A percentile compares a stretch with the other conserved stretches of the same genome.
Evolutionary conservation across 176 grass and related monocot genomes (phyloP).

Genomic region (Thinopyrum elongatum): DNA sequence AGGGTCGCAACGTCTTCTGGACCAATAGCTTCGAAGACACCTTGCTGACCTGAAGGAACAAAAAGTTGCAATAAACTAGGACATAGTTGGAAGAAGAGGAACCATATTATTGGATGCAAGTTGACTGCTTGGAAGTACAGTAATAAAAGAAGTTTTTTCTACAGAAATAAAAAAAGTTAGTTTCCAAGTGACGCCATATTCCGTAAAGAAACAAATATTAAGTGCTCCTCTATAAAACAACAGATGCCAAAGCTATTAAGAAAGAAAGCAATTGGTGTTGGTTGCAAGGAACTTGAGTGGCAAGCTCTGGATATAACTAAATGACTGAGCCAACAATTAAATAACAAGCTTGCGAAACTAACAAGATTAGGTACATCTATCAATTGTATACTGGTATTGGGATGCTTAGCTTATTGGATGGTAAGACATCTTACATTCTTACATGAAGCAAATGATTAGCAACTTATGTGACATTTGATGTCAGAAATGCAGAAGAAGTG

Average conservation of each 20-base stretch:
- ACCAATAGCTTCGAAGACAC: slow-evolving; percentile 58
- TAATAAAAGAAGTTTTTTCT: slow-evolving; percentile 5
- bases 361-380: not conserved
- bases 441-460: not conserved
- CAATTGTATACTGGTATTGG: slow-evolving; percentile 1
- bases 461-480: not conserved
- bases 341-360: not conserved
- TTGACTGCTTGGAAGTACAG: slow-evolving; percentile 13
- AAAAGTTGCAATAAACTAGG: slow-evolving; percentile 1
- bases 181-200: not conserved
- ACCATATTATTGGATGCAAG: not conserved
- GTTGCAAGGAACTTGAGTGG: not conserved
- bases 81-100: not conserved
- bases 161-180: not conserved
- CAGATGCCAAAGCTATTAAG: not conserved
- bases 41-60: slow-evolving; percentile 36
- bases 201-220: not conserved
- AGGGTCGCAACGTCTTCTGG: slow-evolving; percentile 87
- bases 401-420: slow-evolving; percentile 15
- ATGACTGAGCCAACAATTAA: not conserved
- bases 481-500: not conserved
- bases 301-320: not conserved
- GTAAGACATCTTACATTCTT: not conserved
- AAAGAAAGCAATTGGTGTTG: not conserved
- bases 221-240: slow-evolving; percentile 6